Conservation (phyloP, 1,284 basidiomycete species). For the Trichosporon ovoides region DNA sequence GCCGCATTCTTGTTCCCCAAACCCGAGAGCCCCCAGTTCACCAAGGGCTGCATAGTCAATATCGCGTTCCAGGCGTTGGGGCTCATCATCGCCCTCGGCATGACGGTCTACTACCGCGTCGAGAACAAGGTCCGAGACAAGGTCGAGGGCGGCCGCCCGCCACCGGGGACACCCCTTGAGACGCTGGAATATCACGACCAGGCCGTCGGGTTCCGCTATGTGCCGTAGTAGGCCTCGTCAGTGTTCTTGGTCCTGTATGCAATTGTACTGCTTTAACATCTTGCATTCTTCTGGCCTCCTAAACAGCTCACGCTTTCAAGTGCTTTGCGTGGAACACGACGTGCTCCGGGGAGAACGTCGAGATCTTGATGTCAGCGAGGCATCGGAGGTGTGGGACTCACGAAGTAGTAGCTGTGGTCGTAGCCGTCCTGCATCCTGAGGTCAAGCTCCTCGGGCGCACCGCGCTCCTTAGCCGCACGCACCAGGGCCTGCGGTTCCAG, state of each 20-base stretch:
- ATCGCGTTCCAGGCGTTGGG: slow-evolving; percentile 48
- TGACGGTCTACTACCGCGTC: slow-evolving; percentile 45
- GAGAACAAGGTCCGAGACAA: slow-evolving; percentile 49
- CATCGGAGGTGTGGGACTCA: slow-evolving; percentile 50
- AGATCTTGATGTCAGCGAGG: slow-evolving; percentile 52
- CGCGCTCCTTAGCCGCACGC: slow-evolving; percentile 51
- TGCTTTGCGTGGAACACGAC: slow-evolving; percentile 51
- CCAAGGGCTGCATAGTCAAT: slow-evolving; percentile 49
- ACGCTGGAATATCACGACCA: slow-evolving; percentile 19
- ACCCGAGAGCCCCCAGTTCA: slow-evolving; percentile 45
- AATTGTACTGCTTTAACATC: neutral
- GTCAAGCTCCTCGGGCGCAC: slow-evolving; percentile 65
- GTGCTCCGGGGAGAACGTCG: slow-evolving; percentile 60
- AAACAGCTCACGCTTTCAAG: slow-evolving; percentile 43
- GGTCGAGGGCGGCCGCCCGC: slow-evolving; percentile 46
- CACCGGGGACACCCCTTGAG: slow-evolving; percentile 15
- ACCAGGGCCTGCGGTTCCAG: slow-evolving; percentile 84
- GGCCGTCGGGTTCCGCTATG: slow-evolving; percentile 20
- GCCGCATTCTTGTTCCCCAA: slow-evolving; percentile 51
- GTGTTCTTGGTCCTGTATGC: neutral
- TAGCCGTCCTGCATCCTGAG: slow-evolving; percentile 82
- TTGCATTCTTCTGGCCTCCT: neutral
- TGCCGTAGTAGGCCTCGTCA: neutral
- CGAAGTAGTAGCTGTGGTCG: slow-evolving; percentile 88
- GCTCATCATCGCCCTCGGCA: slow-evolving; percentile 38